These are phyloP conservation scores for Xylaria sp. DNA, from an alignment of 2,329 filamentous ascomycete genomes.

Conservation along the genomic window DNA sequence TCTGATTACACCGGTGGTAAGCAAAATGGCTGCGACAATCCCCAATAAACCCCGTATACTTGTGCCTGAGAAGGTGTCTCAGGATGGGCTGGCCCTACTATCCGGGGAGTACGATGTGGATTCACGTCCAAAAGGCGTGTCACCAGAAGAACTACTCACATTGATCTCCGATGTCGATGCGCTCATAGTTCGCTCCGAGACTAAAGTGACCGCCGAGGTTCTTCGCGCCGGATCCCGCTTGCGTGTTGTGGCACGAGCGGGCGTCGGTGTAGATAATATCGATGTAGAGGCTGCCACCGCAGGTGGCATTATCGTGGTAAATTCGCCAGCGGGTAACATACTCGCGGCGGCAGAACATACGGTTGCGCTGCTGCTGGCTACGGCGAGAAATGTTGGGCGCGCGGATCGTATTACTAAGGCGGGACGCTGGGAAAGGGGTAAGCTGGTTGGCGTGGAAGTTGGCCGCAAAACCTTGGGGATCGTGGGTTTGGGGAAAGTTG, in stretches of 20 bases:
- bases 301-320: conserved; percentile 81
- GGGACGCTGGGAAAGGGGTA: conserved; percentile 80
- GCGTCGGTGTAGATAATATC: conserved; percentile 86
- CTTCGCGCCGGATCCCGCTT: conserved; percentile 70
- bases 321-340: conserved; percentile 82
- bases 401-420: conserved; percentile 75
- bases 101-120: conserved; percentile 75
- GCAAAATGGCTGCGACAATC: conserved; percentile 23
- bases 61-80: conserved; percentile 81
- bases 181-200: conserved; percentile 83
- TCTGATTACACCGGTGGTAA: neutral
- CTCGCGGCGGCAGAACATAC: conserved; percentile 83
- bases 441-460: conserved; percentile 80
- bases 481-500: conserved; percentile 84
- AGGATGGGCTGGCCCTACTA: conserved; percentile 79
- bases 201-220: conserved; percentile 77
- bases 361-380: conserved; percentile 76
- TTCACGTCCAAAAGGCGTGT: conserved; percentile 68
- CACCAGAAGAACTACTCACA: conserved; percentile 69
- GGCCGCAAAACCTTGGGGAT: conserved; percentile 81
- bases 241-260: conserved; percentile 81
- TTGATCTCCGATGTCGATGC: conserved; percentile 79
- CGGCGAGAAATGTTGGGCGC: conserved; percentile 77
- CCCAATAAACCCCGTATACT: conserved; percentile 62
- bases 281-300: conserved; percentile 77